These are phyloP conservation scores for Orbilia oligospora DNA, from an alignment of 2,329 filamentous ascomycete species.

Conservation along the genomic window DNA sequence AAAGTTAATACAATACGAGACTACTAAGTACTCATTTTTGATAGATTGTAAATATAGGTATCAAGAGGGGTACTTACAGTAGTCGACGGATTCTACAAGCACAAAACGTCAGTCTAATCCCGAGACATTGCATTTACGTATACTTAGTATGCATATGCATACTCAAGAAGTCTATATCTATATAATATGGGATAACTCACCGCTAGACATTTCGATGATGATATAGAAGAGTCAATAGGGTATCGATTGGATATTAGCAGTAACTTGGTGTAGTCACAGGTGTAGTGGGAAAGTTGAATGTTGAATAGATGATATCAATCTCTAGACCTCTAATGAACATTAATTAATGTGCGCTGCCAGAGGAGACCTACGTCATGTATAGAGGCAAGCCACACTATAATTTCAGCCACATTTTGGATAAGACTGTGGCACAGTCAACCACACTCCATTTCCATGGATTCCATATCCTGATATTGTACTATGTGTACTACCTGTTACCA, in stretches of 20 bases:
- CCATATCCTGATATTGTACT: neutral
- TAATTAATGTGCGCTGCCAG: neutral
- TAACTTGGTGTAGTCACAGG: neutral
- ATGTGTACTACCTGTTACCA: too few relatives aligned
- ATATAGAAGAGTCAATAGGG: neutral
- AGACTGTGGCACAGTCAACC: constrained; percentile 26
- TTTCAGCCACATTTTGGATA: too few relatives aligned
- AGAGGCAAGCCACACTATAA: constrained; percentile 26
- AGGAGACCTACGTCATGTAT: constrained; percentile 27
- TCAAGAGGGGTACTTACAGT: neutral
- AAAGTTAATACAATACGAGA: neutral
- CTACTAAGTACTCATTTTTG: neutral
- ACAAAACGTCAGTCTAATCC: constrained; percentile 1
- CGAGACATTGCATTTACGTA: too few relatives aligned
- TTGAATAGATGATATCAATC: constrained; percentile 1
- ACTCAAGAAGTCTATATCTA: neutral
- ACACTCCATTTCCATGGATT: too few relatives aligned
- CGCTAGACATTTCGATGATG: neutral
- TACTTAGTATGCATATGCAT: too few relatives aligned
- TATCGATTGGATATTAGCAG: neutral
- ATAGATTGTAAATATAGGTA: neutral
- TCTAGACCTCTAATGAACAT: too few relatives aligned
- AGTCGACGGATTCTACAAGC: constrained; percentile 26
- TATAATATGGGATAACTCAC: neutral
- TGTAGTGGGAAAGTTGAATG: neutral